phyloP scores from a whole-genome alignment of 306 rosid species.

The Cucumis hystrix region DNA sequence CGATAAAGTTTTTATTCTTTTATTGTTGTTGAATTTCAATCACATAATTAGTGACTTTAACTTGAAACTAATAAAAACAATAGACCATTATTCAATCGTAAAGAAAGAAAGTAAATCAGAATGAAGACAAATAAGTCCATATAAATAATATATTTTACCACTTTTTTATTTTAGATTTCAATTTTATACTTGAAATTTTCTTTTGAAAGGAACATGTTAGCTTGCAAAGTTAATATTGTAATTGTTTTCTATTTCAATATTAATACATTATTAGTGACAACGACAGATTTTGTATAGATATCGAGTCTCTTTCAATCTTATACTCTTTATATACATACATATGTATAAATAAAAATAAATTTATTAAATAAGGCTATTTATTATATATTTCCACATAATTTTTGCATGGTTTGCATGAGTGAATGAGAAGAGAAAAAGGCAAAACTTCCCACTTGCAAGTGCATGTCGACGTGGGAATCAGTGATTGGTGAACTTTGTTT shows the following conservation, averaged over 20 bases:
- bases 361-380: background rate
- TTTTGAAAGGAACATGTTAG: too few species aligned
- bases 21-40: background rate
- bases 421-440: background rate
- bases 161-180: too few species aligned
- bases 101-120: background rate
- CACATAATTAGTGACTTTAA: background rate
- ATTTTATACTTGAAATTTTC: too few species aligned
- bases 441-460: background rate
- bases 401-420: conserved; percentile 8
- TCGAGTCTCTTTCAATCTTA: too few species aligned
- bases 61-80: background rate
- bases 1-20: background rate
- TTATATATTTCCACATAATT: background rate
- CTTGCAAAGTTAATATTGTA: too few species aligned
- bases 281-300: too few species aligned
- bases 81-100: background rate
- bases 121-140: background rate
- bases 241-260: too few species aligned
- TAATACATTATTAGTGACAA: too few species aligned
- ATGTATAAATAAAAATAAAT: too few species aligned
- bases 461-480: background rate
- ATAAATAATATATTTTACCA: background rate
- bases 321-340: too few species aligned
- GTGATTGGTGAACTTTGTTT: background rate